A percentile compares a stretch with the other conserved stretches of the same genome.
Conservation (phyloP, 768 basidiomycete species). For the Phlegmacium glaucopus region DNA sequence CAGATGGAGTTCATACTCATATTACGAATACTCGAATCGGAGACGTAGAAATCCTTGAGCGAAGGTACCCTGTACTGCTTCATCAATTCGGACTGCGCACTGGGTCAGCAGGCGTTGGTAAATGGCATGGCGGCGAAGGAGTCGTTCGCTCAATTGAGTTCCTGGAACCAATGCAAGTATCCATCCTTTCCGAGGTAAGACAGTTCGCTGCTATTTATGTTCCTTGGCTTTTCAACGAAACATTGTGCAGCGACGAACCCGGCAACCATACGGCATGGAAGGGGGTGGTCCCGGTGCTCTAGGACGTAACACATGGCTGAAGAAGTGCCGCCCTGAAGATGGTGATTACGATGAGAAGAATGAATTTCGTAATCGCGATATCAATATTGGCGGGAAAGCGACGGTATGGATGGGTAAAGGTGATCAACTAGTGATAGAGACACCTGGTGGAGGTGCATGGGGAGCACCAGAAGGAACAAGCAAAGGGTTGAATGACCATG, state of each 20-base stretch:
- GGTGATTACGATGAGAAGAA: constrained; percentile 54
- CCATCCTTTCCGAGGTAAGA: constrained; percentile 80
- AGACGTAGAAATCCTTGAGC: constrained; percentile 90
- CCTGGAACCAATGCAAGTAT: constrained; percentile 77
- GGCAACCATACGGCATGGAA: constrained; percentile 83
- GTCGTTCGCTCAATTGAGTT: constrained; percentile 83
- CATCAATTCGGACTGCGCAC: constrained; percentile 77
- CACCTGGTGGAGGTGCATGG: constrained; percentile 92
- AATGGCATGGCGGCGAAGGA: constrained; percentile 81
- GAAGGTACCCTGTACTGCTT: constrained; percentile 89
- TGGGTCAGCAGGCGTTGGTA: constrained; percentile 67
- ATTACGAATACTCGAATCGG: constrained; percentile 93
- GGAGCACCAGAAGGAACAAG: constrained; percentile 40
- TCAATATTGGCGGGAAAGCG: constrained; percentile 90
- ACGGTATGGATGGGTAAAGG: constrained; percentile 87
- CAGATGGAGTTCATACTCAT: constrained; percentile 90
- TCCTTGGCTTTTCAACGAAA: constrained; percentile 2
- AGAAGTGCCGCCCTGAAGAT: constrained; percentile 60
- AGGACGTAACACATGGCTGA: constrained; percentile 89
- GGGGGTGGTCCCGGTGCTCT: constrained; percentile 70
- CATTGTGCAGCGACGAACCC: constrained; percentile 63
- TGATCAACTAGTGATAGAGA: constrained; percentile 77
- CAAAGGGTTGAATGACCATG: constrained; percentile 29
- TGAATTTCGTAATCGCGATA: constrained; percentile 41
- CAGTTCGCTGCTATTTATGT: background rate